Evolutionary conservation across 495 filamentous ascomycete genomes (phyloP).

Genomic region (Choiromyces venosus): DNA sequence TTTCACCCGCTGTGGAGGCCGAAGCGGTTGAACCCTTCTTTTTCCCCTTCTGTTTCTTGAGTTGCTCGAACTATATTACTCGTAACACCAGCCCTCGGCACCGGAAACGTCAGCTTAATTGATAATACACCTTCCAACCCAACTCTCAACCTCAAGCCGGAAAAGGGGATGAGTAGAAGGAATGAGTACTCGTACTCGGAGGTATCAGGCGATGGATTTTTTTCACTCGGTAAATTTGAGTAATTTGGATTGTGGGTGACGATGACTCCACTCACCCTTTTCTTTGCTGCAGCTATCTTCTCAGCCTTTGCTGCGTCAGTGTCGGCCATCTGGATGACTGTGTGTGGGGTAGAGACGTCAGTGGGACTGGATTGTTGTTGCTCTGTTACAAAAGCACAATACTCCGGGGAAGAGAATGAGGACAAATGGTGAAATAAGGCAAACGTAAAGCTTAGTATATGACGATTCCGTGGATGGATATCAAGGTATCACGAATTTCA

Average conservation of each 20-base stretch:
- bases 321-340: constrained; percentile 9
- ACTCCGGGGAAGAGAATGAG: background rate
- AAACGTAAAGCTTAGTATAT: background rate
- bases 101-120: background rate
- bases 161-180: background rate
- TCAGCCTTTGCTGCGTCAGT: constrained; percentile 35
- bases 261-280: constrained; percentile 27
- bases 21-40: constrained; percentile 17
- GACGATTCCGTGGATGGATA: too few relatives aligned
- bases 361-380: background rate
- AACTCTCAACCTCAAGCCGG: background rate
- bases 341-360: background rate
- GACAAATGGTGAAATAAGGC: background rate
- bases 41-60: constrained; percentile 37
- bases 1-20: background rate
- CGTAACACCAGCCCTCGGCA: background rate
- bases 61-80: constrained; percentile 33
- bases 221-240: background rate
- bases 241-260: background rate
- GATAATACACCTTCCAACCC: background rate
- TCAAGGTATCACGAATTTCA: too few relatives aligned
- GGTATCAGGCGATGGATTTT: background rate
- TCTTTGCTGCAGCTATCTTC: constrained; percentile 41
- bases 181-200: background rate
- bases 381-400: background rate